Evolutionary conservation across 176 grass and related monocot species (phyloP).

Genomic region (Oryza meridionalis): DNA sequence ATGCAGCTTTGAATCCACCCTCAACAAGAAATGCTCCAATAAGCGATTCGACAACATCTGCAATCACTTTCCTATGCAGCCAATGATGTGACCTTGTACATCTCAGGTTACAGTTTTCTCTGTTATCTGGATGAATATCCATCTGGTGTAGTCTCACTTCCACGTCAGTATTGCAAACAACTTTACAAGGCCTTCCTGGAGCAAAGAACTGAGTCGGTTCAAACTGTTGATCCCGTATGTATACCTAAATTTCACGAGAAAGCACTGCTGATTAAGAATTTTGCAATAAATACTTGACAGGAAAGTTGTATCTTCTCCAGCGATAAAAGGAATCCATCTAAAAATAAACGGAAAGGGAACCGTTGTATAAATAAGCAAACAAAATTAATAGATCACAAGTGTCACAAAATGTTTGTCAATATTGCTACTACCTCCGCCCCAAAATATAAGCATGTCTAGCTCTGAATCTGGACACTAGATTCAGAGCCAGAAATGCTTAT

Average conservation of each 20-base stretch:
- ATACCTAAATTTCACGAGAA: slow-evolving; percentile 61
- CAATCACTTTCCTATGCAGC: slow-evolving; percentile 87
- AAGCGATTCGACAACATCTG: slow-evolving; percentile 95
- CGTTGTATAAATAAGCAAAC: slow-evolving; percentile 18
- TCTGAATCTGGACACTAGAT: too few relatives aligned
- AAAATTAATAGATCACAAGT: slow-evolving; percentile 15
- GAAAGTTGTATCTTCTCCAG: background rate
- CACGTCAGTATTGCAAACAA: slow-evolving; percentile 67
- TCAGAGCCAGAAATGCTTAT: too few relatives aligned
- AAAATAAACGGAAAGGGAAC: slow-evolving; percentile 14
- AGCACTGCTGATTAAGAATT: slow-evolving; percentile 12
- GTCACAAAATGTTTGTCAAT: background rate
- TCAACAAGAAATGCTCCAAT: slow-evolving; percentile 89
- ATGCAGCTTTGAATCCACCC: slow-evolving; percentile 88
- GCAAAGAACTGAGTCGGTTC: slow-evolving; percentile 87
- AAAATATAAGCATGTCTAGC: too few relatives aligned
- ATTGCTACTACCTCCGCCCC: background rate
- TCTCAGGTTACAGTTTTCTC: slow-evolving; percentile 50
- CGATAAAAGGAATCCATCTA: slow-evolving; percentile 19
- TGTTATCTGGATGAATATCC: slow-evolving; percentile 48
- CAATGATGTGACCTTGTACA: slow-evolving; percentile 90
- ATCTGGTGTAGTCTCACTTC: slow-evolving; percentile 60
- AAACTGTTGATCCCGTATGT: slow-evolving; percentile 83
- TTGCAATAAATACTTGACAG: slow-evolving; percentile 25
- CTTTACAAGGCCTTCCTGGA: slow-evolving; percentile 78